Evolutionary conservation across 371 early-diverging fungal genomes (phyloP), one percentile per base, ranked within the genome.

Genomic region (Mortierella polycephala): DNA sequence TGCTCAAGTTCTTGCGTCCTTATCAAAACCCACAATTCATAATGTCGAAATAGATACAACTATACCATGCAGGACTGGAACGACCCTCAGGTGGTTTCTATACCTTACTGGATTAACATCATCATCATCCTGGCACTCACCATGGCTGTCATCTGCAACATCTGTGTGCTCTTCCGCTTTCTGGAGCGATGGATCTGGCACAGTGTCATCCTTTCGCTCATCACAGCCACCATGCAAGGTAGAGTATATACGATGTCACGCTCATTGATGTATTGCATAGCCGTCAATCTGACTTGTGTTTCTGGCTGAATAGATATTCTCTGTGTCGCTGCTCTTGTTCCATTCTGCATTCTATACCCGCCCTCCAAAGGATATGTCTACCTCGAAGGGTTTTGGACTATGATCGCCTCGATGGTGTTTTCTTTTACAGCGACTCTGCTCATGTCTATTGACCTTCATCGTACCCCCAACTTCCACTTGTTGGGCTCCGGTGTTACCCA

Each of bases 401-500:
- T 77, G 79, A 53, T 77, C 1, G 69, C 72, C 16, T 64, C 69
- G 5, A 71, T 69, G 51, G 20, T 69, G 6, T 72, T 77, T n/a
- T 72, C 72, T 8, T 52, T 77, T 16, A 45, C 69, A 6, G 72
- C 79, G 2, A 77, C 79, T 4, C 30, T 61, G 11, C 56, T 77
- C 16, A 72, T 77, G 50, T 62, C 73, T 0, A 57, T 77, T n/a
- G 79, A 77, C 20, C 40, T 77, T 10, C 58, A 69, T 23, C 41
- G 57, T 12, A 77, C 79, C 2, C 73, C 79, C 3, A 50, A 77
- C 20, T 71, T 77, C 42, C 64, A 66, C 40, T 30, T 68, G 12
- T 65, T 54, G n/a, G 79, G 72, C 7, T 72, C 72, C 21, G 79
- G 79, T 8, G 79, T 77, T 20, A 77, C 79, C 6, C 72, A 69